These are phyloP conservation scores for Fusarium sororula DNA, from an alignment of 2,329 filamentous ascomycete genomes.

Conservation along the genomic window DNA sequence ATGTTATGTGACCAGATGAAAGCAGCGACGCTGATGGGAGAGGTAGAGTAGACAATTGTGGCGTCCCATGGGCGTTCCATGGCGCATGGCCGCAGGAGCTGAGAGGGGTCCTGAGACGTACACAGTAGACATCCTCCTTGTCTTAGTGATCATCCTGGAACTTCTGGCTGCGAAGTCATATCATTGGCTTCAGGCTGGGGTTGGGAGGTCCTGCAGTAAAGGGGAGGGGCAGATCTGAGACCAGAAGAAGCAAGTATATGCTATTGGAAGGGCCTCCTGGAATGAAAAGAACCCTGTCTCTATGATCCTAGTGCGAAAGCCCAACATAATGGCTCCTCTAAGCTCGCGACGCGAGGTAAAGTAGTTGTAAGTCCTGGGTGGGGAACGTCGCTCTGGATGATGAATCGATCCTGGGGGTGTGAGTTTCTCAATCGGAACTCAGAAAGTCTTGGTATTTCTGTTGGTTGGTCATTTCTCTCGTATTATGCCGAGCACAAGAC, in stretches of 20 bases:
- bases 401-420: conserved; percentile 7
- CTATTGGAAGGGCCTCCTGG: not conserved
- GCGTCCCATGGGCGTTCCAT: conserved; percentile 21
- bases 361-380: not conserved
- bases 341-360: not conserved
- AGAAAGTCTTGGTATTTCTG: conserved; percentile 9
- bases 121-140: not conserved
- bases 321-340: not conserved
- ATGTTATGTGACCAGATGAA: conserved; percentile 17
- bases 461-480: conserved; percentile 1
- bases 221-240: conserved; percentile 4
- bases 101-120: conserved; percentile 5
- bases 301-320: not conserved
- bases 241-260: conserved; percentile 14
- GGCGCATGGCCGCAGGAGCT: conserved; percentile 7
- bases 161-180: not conserved
- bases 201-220: not conserved
- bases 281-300: conserved; percentile 13
- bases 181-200: conserved; percentile 1
- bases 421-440: conserved; percentile 9
- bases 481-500: not conserved
- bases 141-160: not conserved
- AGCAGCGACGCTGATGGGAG: conserved; percentile 2
- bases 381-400: not conserved
- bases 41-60: conserved; percentile 18